Evolutionary conservation across 1,139 yeast genomes (phyloP).

Genomic region (Kodamaea anthophila): DNA sequence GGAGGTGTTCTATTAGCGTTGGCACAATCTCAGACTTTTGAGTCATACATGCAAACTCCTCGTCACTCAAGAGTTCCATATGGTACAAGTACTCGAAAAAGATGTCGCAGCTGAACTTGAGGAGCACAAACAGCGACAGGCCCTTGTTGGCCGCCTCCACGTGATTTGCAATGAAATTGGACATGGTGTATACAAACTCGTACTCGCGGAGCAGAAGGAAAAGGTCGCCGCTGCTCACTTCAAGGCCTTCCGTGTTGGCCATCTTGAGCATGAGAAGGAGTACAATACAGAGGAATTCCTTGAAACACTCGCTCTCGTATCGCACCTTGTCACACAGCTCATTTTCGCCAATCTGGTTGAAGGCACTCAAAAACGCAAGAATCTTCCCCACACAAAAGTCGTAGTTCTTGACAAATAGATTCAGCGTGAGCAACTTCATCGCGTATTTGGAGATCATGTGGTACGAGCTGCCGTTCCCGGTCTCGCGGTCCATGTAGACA

Average conservation of each 20-base stretch:
- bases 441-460: constrained; percentile 32
- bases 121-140: constrained; percentile 26
- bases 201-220: constrained; percentile 32
- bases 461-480: constrained; percentile 16
- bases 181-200: constrained; percentile 42
- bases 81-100: constrained; percentile 40
- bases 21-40: constrained; percentile 23
- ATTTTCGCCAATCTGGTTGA: constrained; percentile 16
- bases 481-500: constrained; percentile 13
- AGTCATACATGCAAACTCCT: constrained; percentile 28
- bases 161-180: constrained; percentile 28
- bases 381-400: constrained; percentile 37
- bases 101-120: constrained; percentile 38
- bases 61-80: constrained; percentile 28
- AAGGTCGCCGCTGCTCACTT: constrained; percentile 17
- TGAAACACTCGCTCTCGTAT: constrained; percentile 22
- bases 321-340: constrained; percentile 10
- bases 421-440: constrained; percentile 32
- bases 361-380: constrained; percentile 28
- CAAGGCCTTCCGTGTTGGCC: constrained; percentile 4
- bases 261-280: constrained; percentile 31
- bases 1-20: constrained; percentile 45
- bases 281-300: constrained; percentile 34
- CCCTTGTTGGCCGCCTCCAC: constrained; percentile 16
- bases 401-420: constrained; percentile 34